These are phyloP conservation scores for Hemisphaericaspora lyxosophila DNA, from an alignment of 1,139 yeast genomes.

Conservation along the genomic window DNA sequence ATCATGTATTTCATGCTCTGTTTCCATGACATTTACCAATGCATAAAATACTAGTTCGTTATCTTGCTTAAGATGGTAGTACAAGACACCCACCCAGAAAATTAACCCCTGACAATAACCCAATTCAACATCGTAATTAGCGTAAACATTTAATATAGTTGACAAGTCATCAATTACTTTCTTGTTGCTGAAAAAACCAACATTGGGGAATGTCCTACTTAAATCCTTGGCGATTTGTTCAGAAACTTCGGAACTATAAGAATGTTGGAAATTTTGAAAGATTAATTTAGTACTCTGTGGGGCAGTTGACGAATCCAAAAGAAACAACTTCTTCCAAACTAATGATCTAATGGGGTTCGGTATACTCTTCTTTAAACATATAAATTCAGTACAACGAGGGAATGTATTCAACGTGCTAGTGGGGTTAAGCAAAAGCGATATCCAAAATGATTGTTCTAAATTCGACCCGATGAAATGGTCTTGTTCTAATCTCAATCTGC, in stretches of 20 bases:
- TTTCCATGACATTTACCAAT: constrained; percentile 61
- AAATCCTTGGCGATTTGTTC: constrained; percentile 64
- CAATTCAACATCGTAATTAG: constrained; percentile 65
- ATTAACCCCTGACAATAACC: constrained; percentile 75
- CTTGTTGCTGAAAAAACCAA: constrained; percentile 48
- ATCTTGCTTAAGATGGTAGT: constrained; percentile 51
- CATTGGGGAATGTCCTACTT: constrained; percentile 60
- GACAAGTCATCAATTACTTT: constrained; percentile 50
- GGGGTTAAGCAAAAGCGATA: constrained; percentile 45
- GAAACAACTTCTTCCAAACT: constrained; percentile 40
- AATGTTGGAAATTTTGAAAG: constrained; percentile 45
- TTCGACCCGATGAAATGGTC: constrained; percentile 14
- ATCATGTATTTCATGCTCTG: constrained; percentile 55
- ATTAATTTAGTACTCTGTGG: constrained; percentile 39
- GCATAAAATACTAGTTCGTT: constrained; percentile 52
- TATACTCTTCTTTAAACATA: constrained; percentile 41
- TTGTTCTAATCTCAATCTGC: constrained; percentile 8
- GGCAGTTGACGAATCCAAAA: constrained; percentile 29
- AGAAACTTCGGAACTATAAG: constrained; percentile 41
- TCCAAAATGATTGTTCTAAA: constrained; percentile 46
- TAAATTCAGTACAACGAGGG: constrained; percentile 47
- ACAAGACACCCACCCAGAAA: constrained; percentile 63
- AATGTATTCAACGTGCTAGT: constrained; percentile 46
- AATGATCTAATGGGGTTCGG: constrained; percentile 38
- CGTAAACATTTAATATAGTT: constrained; percentile 61